Conservation (phyloP, 805 yeast genomes). For the Ogataea neopini region DNA sequence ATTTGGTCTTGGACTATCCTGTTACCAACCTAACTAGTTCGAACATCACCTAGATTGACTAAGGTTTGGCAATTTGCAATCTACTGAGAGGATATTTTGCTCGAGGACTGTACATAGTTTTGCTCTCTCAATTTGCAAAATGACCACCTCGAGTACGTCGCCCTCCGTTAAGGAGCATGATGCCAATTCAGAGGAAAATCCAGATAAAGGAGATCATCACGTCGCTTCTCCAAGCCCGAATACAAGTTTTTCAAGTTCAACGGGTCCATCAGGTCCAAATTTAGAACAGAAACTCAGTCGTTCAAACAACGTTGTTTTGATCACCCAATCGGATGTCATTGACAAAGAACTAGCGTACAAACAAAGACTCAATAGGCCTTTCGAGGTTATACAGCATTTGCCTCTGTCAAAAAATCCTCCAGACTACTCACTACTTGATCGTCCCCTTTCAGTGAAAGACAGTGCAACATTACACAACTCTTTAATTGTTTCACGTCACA, state of each 20-base stretch:
- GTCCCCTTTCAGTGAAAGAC: conserved; percentile 70
- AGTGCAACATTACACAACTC: conserved; percentile 73
- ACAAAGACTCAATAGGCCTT: conserved; percentile 51
- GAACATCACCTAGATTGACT: background rate
- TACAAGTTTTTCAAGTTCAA: background rate
- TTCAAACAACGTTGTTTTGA: conserved; percentile 28
- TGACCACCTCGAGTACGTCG: conserved; percentile 9
- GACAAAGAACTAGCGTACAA: conserved; percentile 32
- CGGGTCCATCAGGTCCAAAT: background rate
- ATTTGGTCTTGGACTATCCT: no score
- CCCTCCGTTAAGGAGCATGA: conserved; percentile 9
- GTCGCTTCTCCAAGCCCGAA: conserved; percentile 8
- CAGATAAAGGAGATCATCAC: conserved; percentile 7
- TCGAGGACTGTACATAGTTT: background rate
- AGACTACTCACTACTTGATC: conserved; percentile 58
- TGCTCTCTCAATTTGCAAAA: background rate
- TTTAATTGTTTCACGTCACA: conserved; percentile 67
- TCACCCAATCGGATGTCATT: conserved; percentile 33
- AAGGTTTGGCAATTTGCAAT: background rate
- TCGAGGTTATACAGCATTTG: conserved; percentile 60
- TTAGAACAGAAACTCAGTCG: conserved; percentile 24
- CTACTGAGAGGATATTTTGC: background rate
- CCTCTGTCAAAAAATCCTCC: conserved; percentile 71
- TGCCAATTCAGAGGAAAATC: background rate
- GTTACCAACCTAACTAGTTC: background rate